Evolutionary conservation across 805 yeast genomes (phyloP).

Genomic region (Metschnikowia borealis): DNA sequence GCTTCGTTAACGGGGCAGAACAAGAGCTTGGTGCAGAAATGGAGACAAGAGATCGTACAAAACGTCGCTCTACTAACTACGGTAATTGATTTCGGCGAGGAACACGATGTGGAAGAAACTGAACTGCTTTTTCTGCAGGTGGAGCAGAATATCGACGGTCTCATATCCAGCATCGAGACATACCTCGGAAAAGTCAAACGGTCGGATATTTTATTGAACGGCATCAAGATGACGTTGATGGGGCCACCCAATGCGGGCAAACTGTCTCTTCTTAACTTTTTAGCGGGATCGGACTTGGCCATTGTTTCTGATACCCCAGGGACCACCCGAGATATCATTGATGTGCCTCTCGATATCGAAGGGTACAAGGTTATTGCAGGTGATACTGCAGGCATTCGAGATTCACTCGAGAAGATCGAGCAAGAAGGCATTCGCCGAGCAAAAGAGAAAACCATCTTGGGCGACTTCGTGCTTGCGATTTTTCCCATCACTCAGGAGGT

Average conservation of each 20-base stretch:
- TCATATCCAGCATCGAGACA: slow-evolving; percentile 44
- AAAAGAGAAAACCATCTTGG: slow-evolving; percentile 47
- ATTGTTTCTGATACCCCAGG: slow-evolving; percentile 92
- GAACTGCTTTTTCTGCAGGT: slow-evolving; percentile 52
- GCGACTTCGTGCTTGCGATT: slow-evolving; percentile 70
- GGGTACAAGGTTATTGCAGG: slow-evolving; percentile 83
- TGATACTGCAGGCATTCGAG: slow-evolving; percentile 90
- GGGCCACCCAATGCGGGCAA: slow-evolving; percentile 98
- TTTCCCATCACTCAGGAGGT: slow-evolving; percentile 39
- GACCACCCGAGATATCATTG: slow-evolving; percentile 87
- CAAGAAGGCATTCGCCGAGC: slow-evolving; percentile 81
- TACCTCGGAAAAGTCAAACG: slow-evolving; percentile 47
- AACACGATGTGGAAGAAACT: slow-evolving; percentile 72
- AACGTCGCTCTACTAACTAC: slow-evolving; percentile 79
- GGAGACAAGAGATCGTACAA: slow-evolving; percentile 67
- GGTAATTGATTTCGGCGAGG: slow-evolving; percentile 92
- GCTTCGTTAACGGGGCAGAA: slow-evolving; percentile 70
- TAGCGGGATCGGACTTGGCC: slow-evolving; percentile 78
- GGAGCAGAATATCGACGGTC: slow-evolving; percentile 31
- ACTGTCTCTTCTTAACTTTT: slow-evolving; percentile 74
- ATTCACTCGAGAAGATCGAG: slow-evolving; percentile 49
- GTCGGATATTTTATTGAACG: slow-evolving; percentile 63
- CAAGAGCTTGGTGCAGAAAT: slow-evolving; percentile 47
- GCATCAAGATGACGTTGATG: slow-evolving; percentile 66
- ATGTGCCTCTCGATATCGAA: slow-evolving; percentile 71